These are phyloP conservation scores for Adiantum capillusveneris DNA, from an alignment of 75 land plant genomes.

Conservation along the genomic window DNA sequence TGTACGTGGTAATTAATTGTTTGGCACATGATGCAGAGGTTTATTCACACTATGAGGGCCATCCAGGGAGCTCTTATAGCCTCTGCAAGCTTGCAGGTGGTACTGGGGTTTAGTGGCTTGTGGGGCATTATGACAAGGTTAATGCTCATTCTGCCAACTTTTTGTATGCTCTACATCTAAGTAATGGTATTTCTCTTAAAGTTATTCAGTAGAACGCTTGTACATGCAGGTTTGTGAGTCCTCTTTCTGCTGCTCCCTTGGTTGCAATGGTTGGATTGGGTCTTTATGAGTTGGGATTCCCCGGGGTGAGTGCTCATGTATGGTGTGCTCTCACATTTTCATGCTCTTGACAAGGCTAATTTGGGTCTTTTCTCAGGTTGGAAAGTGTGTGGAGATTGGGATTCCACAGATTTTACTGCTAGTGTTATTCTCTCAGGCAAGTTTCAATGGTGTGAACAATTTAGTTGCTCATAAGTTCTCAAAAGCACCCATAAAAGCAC, in stretches of 20 bases:
- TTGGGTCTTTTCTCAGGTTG: conserved; percentile 36
- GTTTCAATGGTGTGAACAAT: not conserved
- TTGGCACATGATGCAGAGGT: conserved; percentile 43
- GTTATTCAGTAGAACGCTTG: no score
- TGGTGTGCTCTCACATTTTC: no score
- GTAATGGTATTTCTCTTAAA: no score
- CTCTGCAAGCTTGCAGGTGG: conserved; percentile 72
- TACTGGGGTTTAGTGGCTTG: conserved; percentile 77
- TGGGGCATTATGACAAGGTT: conserved; percentile 88
- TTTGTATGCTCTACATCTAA: no score
- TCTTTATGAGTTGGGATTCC: conserved; percentile 74
- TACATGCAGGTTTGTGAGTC: conserved; percentile 73
- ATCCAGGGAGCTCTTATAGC: conserved; percentile 89
- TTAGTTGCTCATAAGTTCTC: no score
- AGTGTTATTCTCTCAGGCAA: conserved; percentile 63
- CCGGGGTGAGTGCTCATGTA: conserved; percentile 37
- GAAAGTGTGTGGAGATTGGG: conserved; percentile 71
- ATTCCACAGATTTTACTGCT: conserved; percentile 61
- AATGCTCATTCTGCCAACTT: not conserved
- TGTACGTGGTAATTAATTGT: not conserved
- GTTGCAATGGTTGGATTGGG: conserved; percentile 70
- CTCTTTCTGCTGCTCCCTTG: conserved; percentile 72
- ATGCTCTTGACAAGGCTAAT: not conserved
- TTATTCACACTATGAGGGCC: conserved; percentile 64
- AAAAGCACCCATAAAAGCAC: no score